Evolutionary conservation across 2,329 filamentous ascomycete genomes (phyloP).

Genomic region (Sclerotiophoma versabilis): DNA sequence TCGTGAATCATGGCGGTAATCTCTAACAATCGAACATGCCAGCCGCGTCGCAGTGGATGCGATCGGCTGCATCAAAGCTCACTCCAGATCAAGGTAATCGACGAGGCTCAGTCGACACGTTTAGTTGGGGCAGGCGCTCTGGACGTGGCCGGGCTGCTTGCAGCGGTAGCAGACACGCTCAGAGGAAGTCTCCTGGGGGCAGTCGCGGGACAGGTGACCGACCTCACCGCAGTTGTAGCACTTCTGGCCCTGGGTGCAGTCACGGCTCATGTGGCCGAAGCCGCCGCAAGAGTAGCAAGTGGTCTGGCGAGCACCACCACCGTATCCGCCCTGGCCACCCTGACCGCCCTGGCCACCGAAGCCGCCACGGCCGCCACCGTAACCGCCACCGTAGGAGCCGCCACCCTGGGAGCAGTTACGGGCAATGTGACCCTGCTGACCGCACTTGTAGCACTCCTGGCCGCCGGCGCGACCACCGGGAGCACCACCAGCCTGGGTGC

Average conservation of each 20-base stretch:
- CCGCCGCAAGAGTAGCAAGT: conserved; percentile 99
- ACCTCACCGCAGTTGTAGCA: conserved; percentile 99
- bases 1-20: conserved; percentile 39
- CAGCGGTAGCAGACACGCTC: conserved; percentile 99
- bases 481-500: conserved; percentile 62
- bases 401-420: conserved; percentile 81
- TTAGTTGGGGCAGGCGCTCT: conserved; percentile 91
- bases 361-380: conserved; percentile 57
- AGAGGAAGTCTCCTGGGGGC: conserved; percentile 85
- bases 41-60: conserved; percentile 26
- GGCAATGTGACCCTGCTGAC: conserved; percentile 94
- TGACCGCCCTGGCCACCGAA: conserved; percentile 48
- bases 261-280: conserved; percentile 95
- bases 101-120: conserved; percentile 32
- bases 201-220: conserved; percentile 94
- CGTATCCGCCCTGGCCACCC: conserved; percentile 54
- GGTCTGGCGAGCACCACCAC: conserved; percentile 53
- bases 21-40: conserved; percentile 38
- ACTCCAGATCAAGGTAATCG: conserved; percentile 42
- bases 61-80: conserved; percentile 36
- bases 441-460: conserved; percentile 95
- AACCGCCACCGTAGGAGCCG: conserved; percentile 43
- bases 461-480: conserved; percentile 55
- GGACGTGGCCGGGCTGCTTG: conserved; percentile 86
- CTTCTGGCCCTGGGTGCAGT: conserved; percentile 98